Evolutionary conservation across 371 early-diverging fungal species (phyloP), one percentile per base, ranked within the genome.

Genomic region (Lichtheimia hyalospora): DNA sequence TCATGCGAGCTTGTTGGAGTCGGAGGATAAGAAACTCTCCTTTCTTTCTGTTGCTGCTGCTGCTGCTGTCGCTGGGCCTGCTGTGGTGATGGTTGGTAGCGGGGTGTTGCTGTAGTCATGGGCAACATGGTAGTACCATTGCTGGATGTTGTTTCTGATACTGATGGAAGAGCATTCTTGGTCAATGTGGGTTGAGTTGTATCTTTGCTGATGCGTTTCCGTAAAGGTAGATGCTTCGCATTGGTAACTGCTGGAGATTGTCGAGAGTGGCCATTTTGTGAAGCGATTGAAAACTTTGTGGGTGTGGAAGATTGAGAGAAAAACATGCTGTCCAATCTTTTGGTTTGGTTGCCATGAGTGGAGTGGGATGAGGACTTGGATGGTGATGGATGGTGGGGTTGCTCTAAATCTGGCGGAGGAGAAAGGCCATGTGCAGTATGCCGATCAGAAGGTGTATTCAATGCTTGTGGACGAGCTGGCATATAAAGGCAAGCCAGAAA

Each of bases 181-280:
- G 34, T 4, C 34, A 18, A 16, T 15, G 60, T 24, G 34, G 24
- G 48, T 46, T 8, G 8, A 18, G 44, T 16, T 15, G 40, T 16
- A n/a, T 63, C 54, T 63, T 63, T 57, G 52, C 54, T 44, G 27
- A 72, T 57, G 49, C 72, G 62, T 58, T 72, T 72, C 51, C 72
- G 60, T 48, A 66, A 49, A 8, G 72, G 72, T 49, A 72, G 53
- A 53, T 60, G 63, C 27, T 66, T 61, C 13, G 64, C 54, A 5
- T 60, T 49, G 21, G 40, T 39, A 20, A 44, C 60, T 46, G 44
- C 58, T 40, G 34, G 49, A 25, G 58, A 40, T 49, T 40, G 58
- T 16, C 24, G 58, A 0, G 56, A 3, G 0, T 21, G n/a, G 8
- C 53, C 53, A 40, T 53, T 34, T 7, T 16, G 28, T 27, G 40